Evolutionary conservation across 1,139 yeast species (phyloP).

Genomic region (Lodderomyces oxycetoniae): DNA sequence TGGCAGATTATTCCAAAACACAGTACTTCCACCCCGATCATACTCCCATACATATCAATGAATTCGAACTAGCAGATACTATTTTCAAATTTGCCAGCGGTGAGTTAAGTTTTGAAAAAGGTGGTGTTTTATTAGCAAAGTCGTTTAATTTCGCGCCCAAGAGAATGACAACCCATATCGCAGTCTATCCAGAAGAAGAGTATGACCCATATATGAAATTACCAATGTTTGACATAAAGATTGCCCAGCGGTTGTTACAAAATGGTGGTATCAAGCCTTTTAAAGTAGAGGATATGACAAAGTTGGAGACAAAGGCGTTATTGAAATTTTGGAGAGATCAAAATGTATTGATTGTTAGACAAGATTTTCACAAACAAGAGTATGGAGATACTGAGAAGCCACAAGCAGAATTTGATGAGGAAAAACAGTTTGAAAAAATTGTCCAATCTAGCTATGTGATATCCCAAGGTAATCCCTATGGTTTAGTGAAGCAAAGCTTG

Average conservation of each 20-base stretch:
- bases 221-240: slow-evolving; percentile 48
- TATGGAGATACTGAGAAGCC: slow-evolving; percentile 3
- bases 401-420: slow-evolving; percentile 17
- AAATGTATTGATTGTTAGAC: slow-evolving; percentile 47
- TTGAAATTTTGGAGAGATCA: slow-evolving; percentile 51
- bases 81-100: slow-evolving; percentile 59
- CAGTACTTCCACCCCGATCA: slow-evolving; percentile 58
- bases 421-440: slow-evolving; percentile 28
- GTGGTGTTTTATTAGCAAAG: slow-evolving; percentile 66
- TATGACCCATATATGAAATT: slow-evolving; percentile 56
- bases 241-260: slow-evolving; percentile 46
- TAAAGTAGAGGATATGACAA: slow-evolving; percentile 46
- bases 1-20: slow-evolving; percentile 54
- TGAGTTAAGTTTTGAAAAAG: slow-evolving; percentile 45
- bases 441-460: slow-evolving; percentile 56
- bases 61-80: slow-evolving; percentile 64
- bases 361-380: slow-evolving; percentile 38
- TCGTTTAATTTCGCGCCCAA: slow-evolving; percentile 24
- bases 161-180: slow-evolving; percentile 53
- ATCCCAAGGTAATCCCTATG: slow-evolving; percentile 81
- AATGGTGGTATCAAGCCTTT: slow-evolving; percentile 47
- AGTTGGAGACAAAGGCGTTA: slow-evolving; percentile 51
- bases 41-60: slow-evolving; percentile 53
- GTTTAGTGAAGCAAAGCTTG: slow-evolving; percentile 42
- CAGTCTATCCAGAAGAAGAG: slow-evolving; percentile 44